These are phyloP conservation scores for Tylopilus plumbeoviolaceoides DNA, from an alignment of 768 basidiomycete species.

Conservation along the genomic window DNA sequence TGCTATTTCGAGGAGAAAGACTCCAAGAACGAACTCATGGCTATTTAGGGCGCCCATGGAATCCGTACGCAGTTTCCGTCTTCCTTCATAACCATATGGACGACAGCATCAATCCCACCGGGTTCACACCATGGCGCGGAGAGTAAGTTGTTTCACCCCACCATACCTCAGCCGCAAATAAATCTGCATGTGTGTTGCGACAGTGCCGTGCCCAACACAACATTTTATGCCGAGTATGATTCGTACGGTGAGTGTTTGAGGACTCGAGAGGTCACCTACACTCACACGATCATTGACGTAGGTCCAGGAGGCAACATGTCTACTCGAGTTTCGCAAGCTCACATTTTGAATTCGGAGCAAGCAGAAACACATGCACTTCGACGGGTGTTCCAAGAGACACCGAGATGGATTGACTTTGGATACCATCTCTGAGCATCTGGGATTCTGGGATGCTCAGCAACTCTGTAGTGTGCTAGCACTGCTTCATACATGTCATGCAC, in stretches of 20 bases:
- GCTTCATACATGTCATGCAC: slow-evolving; percentile 19
- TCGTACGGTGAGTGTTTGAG: slow-evolving; percentile 40
- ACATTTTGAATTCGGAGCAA: slow-evolving; percentile 36
- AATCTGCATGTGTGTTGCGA: slow-evolving; percentile 33
- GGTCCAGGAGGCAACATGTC: slow-evolving; percentile 53
- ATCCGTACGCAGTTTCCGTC: slow-evolving; percentile 51
- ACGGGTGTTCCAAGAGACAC: slow-evolving; percentile 47
- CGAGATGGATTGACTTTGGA: slow-evolving; percentile 52
- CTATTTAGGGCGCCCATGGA: slow-evolving; percentile 51
- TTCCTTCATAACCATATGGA: slow-evolving; percentile 58
- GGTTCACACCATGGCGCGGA: slow-evolving; percentile 46
- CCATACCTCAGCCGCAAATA: not conserved
- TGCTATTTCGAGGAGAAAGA: not conserved
- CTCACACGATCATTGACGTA: slow-evolving; percentile 14
- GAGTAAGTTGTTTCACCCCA: slow-evolving; percentile 6
- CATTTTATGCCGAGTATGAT: slow-evolving; percentile 55
- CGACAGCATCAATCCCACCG: slow-evolving; percentile 44
- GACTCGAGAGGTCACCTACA: not conserved
- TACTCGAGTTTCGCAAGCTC: slow-evolving; percentile 42
- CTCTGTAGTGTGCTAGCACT: not conserved
- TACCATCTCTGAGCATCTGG: slow-evolving; percentile 27
- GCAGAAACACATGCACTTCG: slow-evolving; percentile 38
- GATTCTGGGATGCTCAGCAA: not conserved
- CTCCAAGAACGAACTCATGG: not conserved
- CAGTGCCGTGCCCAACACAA: slow-evolving; percentile 46